phyloP scores from a whole-genome alignment of 225 moss, liverwort and hornwort genomes.

The Anthoceros angustus region DNA sequence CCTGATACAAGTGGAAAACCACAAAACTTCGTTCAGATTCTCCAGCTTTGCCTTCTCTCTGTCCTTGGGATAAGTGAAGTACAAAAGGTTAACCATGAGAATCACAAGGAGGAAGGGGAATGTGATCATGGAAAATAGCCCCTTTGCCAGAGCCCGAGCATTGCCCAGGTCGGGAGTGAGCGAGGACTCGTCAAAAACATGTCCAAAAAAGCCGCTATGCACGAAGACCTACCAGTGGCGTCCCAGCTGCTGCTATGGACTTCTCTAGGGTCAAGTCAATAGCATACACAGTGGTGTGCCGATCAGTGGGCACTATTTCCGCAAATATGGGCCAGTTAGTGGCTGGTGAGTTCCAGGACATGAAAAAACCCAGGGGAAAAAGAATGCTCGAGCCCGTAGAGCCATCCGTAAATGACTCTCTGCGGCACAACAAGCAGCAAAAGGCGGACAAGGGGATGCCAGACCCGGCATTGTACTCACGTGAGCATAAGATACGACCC shows the following conservation, averaged over 20 bases:
- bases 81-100: constrained; percentile 23
- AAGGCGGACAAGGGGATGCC: constrained; percentile 36
- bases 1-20: no score
- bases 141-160: constrained; percentile 38
- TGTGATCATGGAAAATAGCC: constrained; percentile 30
- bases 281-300: constrained; percentile 56
- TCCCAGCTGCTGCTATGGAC: constrained; percentile 41
- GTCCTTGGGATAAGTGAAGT: constrained; percentile 46
- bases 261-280: constrained; percentile 44
- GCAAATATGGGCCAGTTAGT: constrained; percentile 55
- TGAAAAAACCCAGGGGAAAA: constrained; percentile 36
- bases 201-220: constrained; percentile 37
- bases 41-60: constrained; percentile 26
- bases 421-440: constrained; percentile 34
- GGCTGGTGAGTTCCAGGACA: constrained; percentile 55
- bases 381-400: constrained; percentile 32
- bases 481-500: constrained; percentile 38
- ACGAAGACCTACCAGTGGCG: constrained; percentile 42
- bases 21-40: no score
- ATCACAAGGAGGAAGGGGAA: constrained; percentile 32
- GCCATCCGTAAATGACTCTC: constrained; percentile 18
- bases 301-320: constrained; percentile 41
- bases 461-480: constrained; percentile 25
- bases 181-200: constrained; percentile 6
- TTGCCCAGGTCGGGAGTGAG: constrained; percentile 21